Conservation (phyloP, 1,284 basidiomycete species). For the Cryptococcus neoformans region DNA sequence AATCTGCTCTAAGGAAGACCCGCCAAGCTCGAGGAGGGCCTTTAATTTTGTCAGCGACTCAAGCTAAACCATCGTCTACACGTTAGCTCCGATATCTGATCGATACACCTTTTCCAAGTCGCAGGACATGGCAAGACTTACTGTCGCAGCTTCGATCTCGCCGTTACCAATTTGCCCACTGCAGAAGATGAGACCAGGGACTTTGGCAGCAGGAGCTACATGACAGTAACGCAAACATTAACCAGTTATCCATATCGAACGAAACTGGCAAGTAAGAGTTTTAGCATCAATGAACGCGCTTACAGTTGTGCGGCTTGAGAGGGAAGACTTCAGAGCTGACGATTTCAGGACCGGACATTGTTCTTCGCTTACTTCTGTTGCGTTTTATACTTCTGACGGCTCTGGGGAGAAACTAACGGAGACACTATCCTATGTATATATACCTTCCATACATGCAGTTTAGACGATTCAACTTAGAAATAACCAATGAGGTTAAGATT, state of each 20-base stretch:
- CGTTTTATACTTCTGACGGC: too few species aligned
- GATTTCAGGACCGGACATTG: constrained; percentile 12
- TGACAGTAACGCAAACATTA: too few species aligned
- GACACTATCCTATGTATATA: too few species aligned
- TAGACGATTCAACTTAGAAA: too few species aligned
- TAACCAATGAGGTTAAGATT: too few species aligned
- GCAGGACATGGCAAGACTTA: background rate
- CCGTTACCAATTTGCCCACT: constrained; percentile 9
- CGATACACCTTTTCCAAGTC: background rate
- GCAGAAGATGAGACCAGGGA: constrained; percentile 13
- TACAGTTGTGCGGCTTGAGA: constrained; percentile 23
- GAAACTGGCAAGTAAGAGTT: too few species aligned
- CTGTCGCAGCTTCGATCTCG: constrained; percentile 8
- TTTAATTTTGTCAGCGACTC: constrained; percentile 20
- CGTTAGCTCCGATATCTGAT: too few species aligned
- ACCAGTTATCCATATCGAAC: too few species aligned
- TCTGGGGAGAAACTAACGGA: too few species aligned
- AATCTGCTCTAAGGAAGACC: constrained; percentile 71
- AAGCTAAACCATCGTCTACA: background rate
- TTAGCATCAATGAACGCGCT: background rate
- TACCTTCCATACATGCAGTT: too few species aligned
- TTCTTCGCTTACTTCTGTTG: background rate
- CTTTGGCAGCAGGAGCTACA: constrained; percentile 7
- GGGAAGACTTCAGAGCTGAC: constrained; percentile 19
- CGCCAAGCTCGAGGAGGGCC: constrained; percentile 32